These are phyloP conservation scores for Colletotrichum tropicicola DNA, from an alignment of 2,329 filamentous ascomycete genomes.

Conservation along the genomic window DNA sequence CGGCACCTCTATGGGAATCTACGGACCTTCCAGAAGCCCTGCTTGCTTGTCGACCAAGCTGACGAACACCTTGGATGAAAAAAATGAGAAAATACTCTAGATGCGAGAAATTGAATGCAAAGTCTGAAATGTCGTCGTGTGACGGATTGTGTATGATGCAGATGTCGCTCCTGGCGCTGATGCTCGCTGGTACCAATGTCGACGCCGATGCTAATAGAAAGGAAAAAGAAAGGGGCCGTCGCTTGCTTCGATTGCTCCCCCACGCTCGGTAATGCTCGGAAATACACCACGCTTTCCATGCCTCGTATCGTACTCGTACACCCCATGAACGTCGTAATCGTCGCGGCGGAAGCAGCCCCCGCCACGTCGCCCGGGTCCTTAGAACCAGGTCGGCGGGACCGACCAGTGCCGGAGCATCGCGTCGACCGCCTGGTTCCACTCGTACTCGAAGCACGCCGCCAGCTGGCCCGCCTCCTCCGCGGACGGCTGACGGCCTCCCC, in stretches of 20 bases:
- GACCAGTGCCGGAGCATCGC: slow-evolving; percentile 77
- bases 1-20: no score
- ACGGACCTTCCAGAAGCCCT: no score
- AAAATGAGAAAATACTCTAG: no score
- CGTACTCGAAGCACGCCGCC: slow-evolving; percentile 68
- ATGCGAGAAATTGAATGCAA: no score
- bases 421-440: slow-evolving; percentile 73
- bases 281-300: not conserved
- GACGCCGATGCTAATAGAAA: not conserved
- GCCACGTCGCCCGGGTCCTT: slow-evolving; percentile 45
- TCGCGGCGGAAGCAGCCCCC: slow-evolving; percentile 36
- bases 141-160: slow-evolving; percentile 1
- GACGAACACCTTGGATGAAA: no score
- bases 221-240: not conserved
- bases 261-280: not conserved
- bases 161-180: not conserved
- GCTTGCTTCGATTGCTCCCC: no score
- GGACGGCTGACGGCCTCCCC: slow-evolving; percentile 68
- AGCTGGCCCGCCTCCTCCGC: slow-evolving; percentile 66
- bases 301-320: slow-evolving; percentile 33
- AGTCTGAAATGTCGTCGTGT: not conserved
- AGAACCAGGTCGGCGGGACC: slow-evolving; percentile 61
- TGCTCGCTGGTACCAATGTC: not conserved
- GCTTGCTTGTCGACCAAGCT: no score
- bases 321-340: slow-evolving; percentile 63